phyloP scores from a whole-genome alignment of 2,329 filamentous ascomycete species.

The Colletotrichum limetticola region DNA sequence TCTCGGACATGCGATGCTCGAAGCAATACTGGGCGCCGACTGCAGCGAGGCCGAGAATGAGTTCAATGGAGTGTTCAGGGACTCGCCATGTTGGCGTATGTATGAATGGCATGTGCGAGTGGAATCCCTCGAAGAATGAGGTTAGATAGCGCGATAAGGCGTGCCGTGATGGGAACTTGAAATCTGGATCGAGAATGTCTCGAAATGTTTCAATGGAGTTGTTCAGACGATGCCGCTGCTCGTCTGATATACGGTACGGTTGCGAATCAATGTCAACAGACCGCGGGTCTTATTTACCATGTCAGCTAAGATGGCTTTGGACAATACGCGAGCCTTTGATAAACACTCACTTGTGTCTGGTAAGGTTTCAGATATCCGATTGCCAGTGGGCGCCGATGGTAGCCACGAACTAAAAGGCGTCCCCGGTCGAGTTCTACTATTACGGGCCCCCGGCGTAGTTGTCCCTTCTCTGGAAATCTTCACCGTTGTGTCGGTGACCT shows the following conservation, averaged over 20 bases:
- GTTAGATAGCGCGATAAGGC: slow-evolving; percentile 48
- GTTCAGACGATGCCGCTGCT: slow-evolving; percentile 43
- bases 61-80: slow-evolving; percentile 44
- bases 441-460: slow-evolving; percentile 17
- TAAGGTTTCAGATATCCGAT: slow-evolving; percentile 40
- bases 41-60: slow-evolving; percentile 46
- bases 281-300: slow-evolving; percentile 23
- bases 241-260: slow-evolving; percentile 44
- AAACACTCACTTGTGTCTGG: slow-evolving; percentile 37
- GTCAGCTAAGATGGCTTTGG: background rate
- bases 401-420: slow-evolving; percentile 52
- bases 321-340: background rate
- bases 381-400: slow-evolving; percentile 46
- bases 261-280: slow-evolving; percentile 36
- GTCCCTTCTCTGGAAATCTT: slow-evolving; percentile 34
- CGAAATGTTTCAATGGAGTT: slow-evolving; percentile 41
- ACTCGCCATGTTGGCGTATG: slow-evolving; percentile 48
- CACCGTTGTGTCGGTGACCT: slow-evolving; percentile 38
- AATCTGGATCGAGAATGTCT: slow-evolving; percentile 42
- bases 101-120: slow-evolving; percentile 51
- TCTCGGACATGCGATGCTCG: slow-evolving; percentile 47
- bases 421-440: slow-evolving; percentile 39
- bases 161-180: slow-evolving; percentile 48
- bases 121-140: slow-evolving; percentile 50
- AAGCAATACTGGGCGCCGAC: slow-evolving; percentile 52